These are phyloP conservation scores for Hsuehochloa calcarea DNA, from an alignment of 176 grass and related monocot genomes.

Conservation along the genomic window DNA sequence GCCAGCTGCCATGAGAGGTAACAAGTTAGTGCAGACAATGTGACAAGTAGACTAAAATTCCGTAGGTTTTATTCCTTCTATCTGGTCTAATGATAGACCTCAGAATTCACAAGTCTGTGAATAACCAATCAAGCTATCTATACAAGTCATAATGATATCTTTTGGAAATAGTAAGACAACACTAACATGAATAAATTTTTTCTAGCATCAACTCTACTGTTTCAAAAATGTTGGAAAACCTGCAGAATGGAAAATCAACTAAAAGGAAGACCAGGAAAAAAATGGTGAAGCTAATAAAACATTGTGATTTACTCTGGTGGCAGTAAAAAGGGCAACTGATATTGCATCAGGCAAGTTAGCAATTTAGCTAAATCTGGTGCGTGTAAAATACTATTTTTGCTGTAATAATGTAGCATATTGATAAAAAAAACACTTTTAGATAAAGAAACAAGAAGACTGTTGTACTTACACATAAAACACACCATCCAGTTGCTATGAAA, in stretches of 20 bases:
- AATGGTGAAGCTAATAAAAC: not conserved
- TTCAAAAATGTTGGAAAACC: not conserved
- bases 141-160: not conserved
- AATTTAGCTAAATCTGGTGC: not conserved
- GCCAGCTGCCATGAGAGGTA: constrained; percentile 56
- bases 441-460: constrained; percentile 7
- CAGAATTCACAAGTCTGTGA: not conserved
- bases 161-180: not conserved
- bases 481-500: constrained; percentile 89
- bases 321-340: not conserved
- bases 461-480: constrained; percentile 73
- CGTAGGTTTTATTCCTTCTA: not conserved
- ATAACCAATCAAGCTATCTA: not conserved
- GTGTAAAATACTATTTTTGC: not conserved
- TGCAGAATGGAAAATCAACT: not conserved
- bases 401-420: not conserved
- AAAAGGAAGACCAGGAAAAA: not conserved
- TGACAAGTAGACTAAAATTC: not conserved
- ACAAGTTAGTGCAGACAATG: constrained; percentile 9
- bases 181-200: not conserved
- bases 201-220: not conserved
- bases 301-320: not conserved
- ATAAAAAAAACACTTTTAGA: constrained; percentile 24
- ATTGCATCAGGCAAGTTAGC: not conserved
- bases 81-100: not conserved